Evolutionary conservation across 208 protist species (phyloP), one percentile per base, ranked within the genome.

Genomic region (Leishmania mexicana): DNA sequence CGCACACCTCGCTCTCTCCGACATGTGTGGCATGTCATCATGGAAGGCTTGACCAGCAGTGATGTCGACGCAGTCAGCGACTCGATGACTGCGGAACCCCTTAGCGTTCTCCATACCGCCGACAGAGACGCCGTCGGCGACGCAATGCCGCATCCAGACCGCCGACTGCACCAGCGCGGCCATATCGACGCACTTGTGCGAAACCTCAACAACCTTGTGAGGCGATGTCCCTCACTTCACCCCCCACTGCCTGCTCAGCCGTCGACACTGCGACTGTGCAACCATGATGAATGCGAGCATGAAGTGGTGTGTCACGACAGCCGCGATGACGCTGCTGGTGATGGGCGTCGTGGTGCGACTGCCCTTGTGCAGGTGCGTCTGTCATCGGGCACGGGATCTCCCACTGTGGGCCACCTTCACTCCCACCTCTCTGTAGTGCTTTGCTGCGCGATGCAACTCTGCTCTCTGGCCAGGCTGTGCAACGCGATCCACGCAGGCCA

Each of bases 1-100:
- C 42, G 40, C 47, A 77, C 68, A 0, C 76, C 60, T 19, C 82
- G 82, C 15, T 79, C 82, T 2, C 74, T 85, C 38, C 83, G 83
- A 13, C 78, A 85, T 65, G 64, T 85, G 40, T 85, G 77, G 77
- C 60, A 82, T 51, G 83, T 85, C 51, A 67, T 82, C 49, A 67
- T 75, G 31, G 62, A 76, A 24, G 83, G 78, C 35, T 75, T 85
- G 17, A 40, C 62, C 28, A 62, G 51, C 8, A 28, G 45, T n/a
- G n/a, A 47, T 40, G 68, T 17, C 19, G 45, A 7, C 57, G 42
- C 65, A 54, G 40, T 13, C 45, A 53, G 17, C 45, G 45, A 54
- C 3, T n/a, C 47, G 3, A n/a, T 28, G 31, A 11, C 53, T 1
- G n/a, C 35, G 40, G 53, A 60, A 45, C 38, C 35, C 51, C 8